phyloP scores from a whole-genome alignment of 768 basidiomycete species.

The Phylloporus scabripes region DNA sequence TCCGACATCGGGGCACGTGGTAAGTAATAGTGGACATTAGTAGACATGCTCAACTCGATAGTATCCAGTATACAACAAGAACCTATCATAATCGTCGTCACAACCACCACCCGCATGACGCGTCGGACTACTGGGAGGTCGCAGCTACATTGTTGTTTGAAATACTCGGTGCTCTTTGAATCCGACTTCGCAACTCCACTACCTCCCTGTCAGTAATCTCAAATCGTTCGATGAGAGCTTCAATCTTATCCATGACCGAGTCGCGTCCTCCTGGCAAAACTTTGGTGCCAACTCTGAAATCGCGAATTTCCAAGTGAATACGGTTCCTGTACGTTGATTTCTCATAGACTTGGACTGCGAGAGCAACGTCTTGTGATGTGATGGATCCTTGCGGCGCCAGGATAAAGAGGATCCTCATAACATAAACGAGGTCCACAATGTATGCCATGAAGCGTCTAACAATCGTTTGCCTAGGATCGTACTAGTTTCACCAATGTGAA shows the following conservation, averaged over 20 bases:
- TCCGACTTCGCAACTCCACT: not conserved
- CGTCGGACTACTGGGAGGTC: not conserved
- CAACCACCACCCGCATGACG: too few species aligned
- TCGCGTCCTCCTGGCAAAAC: not conserved
- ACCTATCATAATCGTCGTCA: too few species aligned
- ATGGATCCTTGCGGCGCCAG: too few species aligned
- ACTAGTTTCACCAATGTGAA: not conserved
- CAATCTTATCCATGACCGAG: not conserved
- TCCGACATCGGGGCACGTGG: too few species aligned
- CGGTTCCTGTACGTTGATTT: not conserved
- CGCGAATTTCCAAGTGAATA: not conserved
- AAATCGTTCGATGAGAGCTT: not conserved
- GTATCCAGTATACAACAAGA: not conserved
- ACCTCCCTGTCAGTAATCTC: not conserved
- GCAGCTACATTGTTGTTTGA: too few species aligned
- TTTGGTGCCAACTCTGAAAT: not conserved
- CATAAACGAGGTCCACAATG: not conserved
- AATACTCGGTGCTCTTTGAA: not conserved
- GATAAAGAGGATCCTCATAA: not conserved
- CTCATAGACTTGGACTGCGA: not conserved
- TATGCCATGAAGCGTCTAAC: conserved; percentile 1
- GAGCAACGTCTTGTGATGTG: not conserved
- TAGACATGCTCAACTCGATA: not conserved
- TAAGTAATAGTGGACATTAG: too few species aligned
- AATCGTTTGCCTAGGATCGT: not conserved